Base-by-base conservation (phyloP, 2,329 filamentous ascomycete genomes). In the Fusarium sp. region DNA sequence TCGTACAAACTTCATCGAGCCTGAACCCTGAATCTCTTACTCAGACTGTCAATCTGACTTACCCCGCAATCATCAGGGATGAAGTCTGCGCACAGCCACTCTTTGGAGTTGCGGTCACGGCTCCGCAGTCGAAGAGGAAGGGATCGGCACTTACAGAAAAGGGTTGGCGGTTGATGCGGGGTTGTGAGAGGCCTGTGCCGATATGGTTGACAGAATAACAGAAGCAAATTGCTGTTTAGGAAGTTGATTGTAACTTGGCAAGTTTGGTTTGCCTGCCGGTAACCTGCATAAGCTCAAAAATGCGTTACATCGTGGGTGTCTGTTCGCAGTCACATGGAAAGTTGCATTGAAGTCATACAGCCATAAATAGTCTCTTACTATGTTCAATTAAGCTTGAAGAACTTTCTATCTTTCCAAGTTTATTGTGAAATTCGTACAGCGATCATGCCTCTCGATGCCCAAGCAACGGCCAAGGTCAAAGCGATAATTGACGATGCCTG, bases 401-500 rank as follows among this genome's bases (percentile, higher is more conserved):
- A 12, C 34, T n/a, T 2, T 6, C 25, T 11, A 27, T 22, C 1
- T 5, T 29, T 16, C n/a, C 10, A 27, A 6, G 1, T 5, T 5
- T 5, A 44, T 18, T 10, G 7, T n/a, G 27, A 22, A 8, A 6
- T 42, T 38, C 12, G 5, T 5, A 12, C 8, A 53, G n/a, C 44
- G 24, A 71, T 18, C 11, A 76, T 76, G 74, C 47, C 68, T 6
- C 66, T 76, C 20, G 57, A 50, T 20, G 4, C 72, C 3, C 43
- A 71, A 38, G 55, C 59, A 3, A 43, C 73, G 4, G 55, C 62
- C 11, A 66, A 65, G 8, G 47, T 76, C 14, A 71, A 61, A 20
- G 56, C 46, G 59, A 76, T 81, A 11, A 76, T 84, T 14, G 82
- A 83, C 18, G 65, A 73, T 27, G 80, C 81, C n/a, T 76, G 73